These are phyloP conservation scores for Plenodomus tracheiphilus DNA, from an alignment of 2,329 filamentous ascomycete species.

Conservation along the genomic window DNA sequence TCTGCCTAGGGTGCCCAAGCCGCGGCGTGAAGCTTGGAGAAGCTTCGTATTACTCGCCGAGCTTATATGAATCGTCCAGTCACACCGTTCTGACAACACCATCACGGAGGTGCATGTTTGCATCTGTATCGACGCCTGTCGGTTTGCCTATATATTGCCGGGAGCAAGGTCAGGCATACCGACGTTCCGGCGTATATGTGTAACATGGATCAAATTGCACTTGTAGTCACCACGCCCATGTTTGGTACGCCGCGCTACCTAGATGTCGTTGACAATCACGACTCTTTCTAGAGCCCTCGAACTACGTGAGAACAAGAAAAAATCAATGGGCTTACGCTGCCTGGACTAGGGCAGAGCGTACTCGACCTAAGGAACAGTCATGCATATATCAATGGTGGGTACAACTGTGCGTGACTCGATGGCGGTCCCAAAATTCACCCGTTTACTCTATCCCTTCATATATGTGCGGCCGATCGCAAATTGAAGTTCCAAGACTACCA, in stretches of 20 bases:
- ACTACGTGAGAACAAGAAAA: too few relatives aligned
- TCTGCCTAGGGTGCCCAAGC: constrained; percentile 7
- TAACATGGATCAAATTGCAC: too few relatives aligned
- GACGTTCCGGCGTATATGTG: too few relatives aligned
- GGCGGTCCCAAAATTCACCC: constrained; percentile 2
- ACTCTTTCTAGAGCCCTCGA: too few relatives aligned
- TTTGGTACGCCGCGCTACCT: too few relatives aligned
- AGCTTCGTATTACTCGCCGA: constrained; percentile 23
- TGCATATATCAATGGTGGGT: too few relatives aligned
- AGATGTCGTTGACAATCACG: too few relatives aligned
- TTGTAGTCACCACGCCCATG: too few relatives aligned
- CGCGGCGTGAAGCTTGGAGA: constrained; percentile 16
- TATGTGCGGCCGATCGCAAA: constrained; percentile 4
- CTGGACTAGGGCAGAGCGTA: too few relatives aligned
- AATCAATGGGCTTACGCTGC: too few relatives aligned
- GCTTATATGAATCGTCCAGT: background rate
- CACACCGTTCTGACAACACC: background rate
- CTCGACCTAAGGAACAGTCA: background rate
- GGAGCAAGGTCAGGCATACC: too few relatives aligned
- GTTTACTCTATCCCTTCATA: constrained; percentile 10
- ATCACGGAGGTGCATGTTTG: background rate
- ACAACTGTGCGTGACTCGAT: constrained; percentile 2
- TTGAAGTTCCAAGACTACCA: constrained; percentile 7
- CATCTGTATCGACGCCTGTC: background rate
- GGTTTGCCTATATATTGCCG: too few relatives aligned